Percentiles rank a stretch among this genome's conserved stretches.
phyloP scores from a whole-genome alignment of 2,329 filamentous ascomycete genomes.

The Massarina eburnea region DNA sequence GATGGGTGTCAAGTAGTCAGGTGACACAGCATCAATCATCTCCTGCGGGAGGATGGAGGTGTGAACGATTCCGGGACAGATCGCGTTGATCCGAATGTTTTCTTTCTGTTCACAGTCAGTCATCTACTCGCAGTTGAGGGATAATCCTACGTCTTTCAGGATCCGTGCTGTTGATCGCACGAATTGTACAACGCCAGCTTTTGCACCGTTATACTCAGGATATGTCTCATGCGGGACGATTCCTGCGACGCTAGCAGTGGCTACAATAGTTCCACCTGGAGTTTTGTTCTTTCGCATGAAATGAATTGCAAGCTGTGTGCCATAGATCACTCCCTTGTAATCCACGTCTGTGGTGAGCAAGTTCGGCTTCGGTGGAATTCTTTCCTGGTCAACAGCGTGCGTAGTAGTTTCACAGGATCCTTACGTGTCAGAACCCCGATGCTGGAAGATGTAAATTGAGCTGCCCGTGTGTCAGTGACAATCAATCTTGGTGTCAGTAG shows the following conservation, averaged over 20 bases:
- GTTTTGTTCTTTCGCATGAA: conserved; percentile 56
- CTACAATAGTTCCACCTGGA: conserved; percentile 50
- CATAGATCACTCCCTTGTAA: conserved; percentile 56
- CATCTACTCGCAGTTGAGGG: neutral
- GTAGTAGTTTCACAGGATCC: too few species aligned
- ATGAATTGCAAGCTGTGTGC: conserved; percentile 53
- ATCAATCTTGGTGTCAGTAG: too few species aligned
- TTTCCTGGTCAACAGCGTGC: conserved; percentile 11
- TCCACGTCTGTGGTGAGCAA: conserved; percentile 52
- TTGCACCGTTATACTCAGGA: conserved; percentile 55
- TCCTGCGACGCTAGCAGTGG: conserved; percentile 48
- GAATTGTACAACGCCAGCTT: conserved; percentile 47
- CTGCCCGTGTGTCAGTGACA: too few species aligned
- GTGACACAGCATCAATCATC: conserved; percentile 31
- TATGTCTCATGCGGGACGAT: conserved; percentile 50
- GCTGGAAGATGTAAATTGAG: conserved; percentile 47
- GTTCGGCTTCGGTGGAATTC: conserved; percentile 50
- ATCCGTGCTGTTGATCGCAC: conserved; percentile 23
- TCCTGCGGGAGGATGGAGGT: conserved; percentile 40
- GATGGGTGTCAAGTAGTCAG: conserved; percentile 38
- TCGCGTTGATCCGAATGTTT: conserved; percentile 52
- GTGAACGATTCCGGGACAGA: conserved; percentile 53
- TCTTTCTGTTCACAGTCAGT: conserved; percentile 42
- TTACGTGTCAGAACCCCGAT: conserved; percentile 30
- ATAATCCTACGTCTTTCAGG: conserved; percentile 19